Base-by-base conservation (phyloP, 2,329 filamentous ascomycete species). In the Aspergillus phoenicis region DNA sequence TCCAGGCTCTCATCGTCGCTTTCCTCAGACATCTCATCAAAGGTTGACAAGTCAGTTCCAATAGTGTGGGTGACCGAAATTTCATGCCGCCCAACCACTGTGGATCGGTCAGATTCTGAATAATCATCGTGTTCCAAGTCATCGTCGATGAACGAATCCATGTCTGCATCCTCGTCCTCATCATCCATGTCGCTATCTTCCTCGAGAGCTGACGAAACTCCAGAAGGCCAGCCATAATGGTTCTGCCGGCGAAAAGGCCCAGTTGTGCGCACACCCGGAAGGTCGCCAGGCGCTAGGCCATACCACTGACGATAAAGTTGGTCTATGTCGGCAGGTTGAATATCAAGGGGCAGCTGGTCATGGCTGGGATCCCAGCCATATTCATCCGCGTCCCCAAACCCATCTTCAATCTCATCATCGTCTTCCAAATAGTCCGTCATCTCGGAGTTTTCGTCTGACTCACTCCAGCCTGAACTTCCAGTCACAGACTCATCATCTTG, bases 401-500 rank as follows among this genome's bases (percentile, higher is more conserved):
- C 74, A 43, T 68, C 73, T 26, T 75, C 73, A 47, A 69, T 33
- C 7, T 67, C 68, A 8, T 66, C 62, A 8, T 66, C 62, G 3
- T 63, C 68, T 30, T 67, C 67, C 38, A 68, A 75, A 71, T 65
- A 79, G 72, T 75, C 81, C 63, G 69, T 83, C 79, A 64, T 79
- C 70, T 67, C 82, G 68, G 70, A 69, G 48, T 70, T 66, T 38
- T 72, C 70, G 15, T 81, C 80, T 62, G 80, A 77, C 57, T 80
- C 80, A 59, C 77, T 82, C 67, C 75, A 67, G 47, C 69, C 78
- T 72, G 68, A 75, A 74, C 75, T 70, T 49, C 69, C 75, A 68
- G 70, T 76, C 24, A 67, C 74, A 60, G 74, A 75, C 57, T 72
- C 76, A 17, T 75, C 77, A 51, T 83, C 81, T 22, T 81, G 77